Conservation (phyloP, 371 early-diverging fungal genomes). For the Haplosporangium sp. region DNA sequence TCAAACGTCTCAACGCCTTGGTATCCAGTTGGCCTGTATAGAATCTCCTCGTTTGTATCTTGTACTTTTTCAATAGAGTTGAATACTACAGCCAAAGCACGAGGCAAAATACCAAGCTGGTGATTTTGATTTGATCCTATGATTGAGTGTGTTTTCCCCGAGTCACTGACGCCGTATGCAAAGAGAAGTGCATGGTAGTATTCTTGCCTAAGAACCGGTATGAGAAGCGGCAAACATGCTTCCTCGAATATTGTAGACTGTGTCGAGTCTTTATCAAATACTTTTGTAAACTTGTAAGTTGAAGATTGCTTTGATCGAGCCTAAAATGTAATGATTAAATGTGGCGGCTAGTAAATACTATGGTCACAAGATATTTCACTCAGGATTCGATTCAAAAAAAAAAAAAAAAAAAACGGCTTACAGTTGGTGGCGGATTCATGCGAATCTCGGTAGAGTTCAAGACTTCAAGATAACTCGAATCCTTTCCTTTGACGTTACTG, state of each 20-base stretch:
- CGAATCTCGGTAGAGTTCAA: conserved; percentile 60
- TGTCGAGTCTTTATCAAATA: conserved; percentile 62
- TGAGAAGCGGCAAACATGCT: conserved; percentile 68
- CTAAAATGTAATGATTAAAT: conserved; percentile 13
- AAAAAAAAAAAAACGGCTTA: conserved; percentile 8
- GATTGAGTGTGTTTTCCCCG: conserved; percentile 85
- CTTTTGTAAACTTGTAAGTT: conserved; percentile 74
- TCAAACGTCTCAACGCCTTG: conserved; percentile 35
- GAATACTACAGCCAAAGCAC: conserved; percentile 72
- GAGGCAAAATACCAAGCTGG: conserved; percentile 71
- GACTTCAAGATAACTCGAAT: conserved; percentile 12
- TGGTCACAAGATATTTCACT: too few species aligned
- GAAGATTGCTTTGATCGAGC: conserved; percentile 63
- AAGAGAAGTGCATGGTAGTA: conserved; percentile 78
- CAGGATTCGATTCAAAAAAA: too few species aligned
- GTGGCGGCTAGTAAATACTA: background rate
- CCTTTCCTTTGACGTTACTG: background rate
- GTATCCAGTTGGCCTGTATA: conserved; percentile 30
- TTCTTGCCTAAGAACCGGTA: conserved; percentile 55
- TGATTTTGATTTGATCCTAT: conserved; percentile 62
- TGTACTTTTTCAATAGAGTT: conserved; percentile 48
- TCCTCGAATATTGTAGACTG: conserved; percentile 71
- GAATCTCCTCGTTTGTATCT: conserved; percentile 18
- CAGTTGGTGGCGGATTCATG: conserved; percentile 34
- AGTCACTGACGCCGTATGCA: conserved; percentile 84